These are phyloP conservation scores for Aquilaria yunnanensis DNA, from an alignment of 345 rosid species.

Conservation along the genomic window DNA sequence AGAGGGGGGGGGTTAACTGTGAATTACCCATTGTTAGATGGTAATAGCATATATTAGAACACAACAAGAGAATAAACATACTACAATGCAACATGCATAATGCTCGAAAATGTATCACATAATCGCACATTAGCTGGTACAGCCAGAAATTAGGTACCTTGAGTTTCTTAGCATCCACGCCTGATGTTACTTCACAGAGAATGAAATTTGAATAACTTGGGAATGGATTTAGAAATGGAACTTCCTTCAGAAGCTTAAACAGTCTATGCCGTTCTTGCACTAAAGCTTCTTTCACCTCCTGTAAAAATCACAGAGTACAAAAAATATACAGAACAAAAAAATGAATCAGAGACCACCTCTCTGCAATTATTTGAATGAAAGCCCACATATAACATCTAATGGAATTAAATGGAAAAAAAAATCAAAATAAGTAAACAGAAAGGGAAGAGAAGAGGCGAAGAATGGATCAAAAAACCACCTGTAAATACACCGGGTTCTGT, in stretches of 20 bases:
- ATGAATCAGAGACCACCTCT: background rate
- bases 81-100: background rate
- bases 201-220: slow-evolving; percentile 87
- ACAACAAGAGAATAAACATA: too few species aligned
- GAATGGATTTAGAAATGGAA: slow-evolving; percentile 75
- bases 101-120: too few species aligned
- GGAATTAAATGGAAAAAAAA: background rate
- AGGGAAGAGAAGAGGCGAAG: slow-evolving; percentile 5
- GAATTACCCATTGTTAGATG: too few species aligned
- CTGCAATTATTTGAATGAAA: background rate
- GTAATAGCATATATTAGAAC: too few species aligned
- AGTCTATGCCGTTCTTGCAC: slow-evolving; percentile 75
- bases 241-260: slow-evolving; percentile 51
- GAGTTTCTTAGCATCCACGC: slow-evolving; percentile 80
- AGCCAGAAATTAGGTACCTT: slow-evolving; percentile 36
- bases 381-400: background rate
- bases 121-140: too few species aligned
- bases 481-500: slow-evolving; percentile 60
- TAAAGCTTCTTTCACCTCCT: slow-evolving; percentile 73
- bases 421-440: background rate
- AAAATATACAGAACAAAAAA: background rate
- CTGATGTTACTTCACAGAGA: slow-evolving; percentile 75
- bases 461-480: slow-evolving; percentile 27
- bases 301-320: slow-evolving; percentile 12
- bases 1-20: too few species aligned